phyloP scores from a whole-genome alignment of 345 rosid species.

The Alliaria petiolata region DNA sequence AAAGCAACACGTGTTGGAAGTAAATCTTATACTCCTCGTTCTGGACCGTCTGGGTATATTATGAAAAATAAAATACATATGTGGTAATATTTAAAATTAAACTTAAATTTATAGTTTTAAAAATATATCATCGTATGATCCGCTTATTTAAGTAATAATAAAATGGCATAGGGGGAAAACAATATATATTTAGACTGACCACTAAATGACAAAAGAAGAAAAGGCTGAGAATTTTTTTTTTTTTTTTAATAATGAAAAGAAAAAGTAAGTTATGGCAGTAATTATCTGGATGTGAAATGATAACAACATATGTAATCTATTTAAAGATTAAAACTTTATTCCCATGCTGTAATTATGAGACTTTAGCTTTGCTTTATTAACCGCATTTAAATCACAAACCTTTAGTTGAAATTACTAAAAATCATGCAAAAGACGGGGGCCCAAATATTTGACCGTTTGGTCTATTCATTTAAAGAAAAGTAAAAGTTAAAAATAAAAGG shows the following conservation, averaged over 20 bases:
- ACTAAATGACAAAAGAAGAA: conserved; percentile 27
- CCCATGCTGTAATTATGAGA: conserved; percentile 37
- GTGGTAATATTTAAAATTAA: not conserved
- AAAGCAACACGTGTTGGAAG: not conserved
- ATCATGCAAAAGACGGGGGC: conserved; percentile 31
- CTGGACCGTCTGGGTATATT: not conserved
- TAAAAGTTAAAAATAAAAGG: conserved; percentile 17
- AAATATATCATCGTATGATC: conserved; percentile 9
- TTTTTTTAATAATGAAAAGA: not conserved
- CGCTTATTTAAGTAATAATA: not conserved
- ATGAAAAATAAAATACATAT: not conserved
- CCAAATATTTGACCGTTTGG: conserved; percentile 37
- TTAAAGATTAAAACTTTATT: conserved; percentile 18
- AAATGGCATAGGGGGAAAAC: conserved; percentile 15
- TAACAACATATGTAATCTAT: conserved; percentile 8
- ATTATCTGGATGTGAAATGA: conserved; percentile 33
- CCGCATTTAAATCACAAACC: conserved; percentile 19
- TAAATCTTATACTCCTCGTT: conserved; percentile 10
- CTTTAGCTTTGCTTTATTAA: conserved; percentile 32
- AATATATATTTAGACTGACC: conserved; percentile 10
- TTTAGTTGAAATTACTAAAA: conserved; percentile 15
- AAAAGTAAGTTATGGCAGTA: conserved; percentile 27
- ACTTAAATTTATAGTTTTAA: not conserved
- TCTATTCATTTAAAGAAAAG: conserved; percentile 34
- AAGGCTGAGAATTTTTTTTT: not conserved